Evolutionary conservation across 345 rosid species (phyloP), one percentile per base, ranked within the genome.

Genomic region (Physaria fendleri): DNA sequence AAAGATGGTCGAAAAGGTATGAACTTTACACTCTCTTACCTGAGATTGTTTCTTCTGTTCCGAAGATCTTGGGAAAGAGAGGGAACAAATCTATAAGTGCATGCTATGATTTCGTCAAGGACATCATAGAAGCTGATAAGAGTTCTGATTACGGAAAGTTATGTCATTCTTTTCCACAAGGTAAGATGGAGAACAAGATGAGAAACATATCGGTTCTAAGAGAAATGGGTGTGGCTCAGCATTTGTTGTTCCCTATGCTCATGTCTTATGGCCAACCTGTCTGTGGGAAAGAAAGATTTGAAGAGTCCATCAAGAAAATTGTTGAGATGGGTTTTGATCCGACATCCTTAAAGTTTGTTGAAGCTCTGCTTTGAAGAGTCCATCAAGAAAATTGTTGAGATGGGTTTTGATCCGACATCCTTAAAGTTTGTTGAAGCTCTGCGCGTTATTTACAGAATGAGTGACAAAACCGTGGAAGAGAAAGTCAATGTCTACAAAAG

Each of bases 401-500:
- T 60, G 65, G 65, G 65, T 14, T 79, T 76, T 32, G 46, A 68
- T 35, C 75, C 81, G 2, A 3, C 27, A 0, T 51, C 50, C 4
- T 2, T n/a, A 2, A 29, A 5, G 35, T 76, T 77, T 33, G 46
- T 52, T n/a, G 12, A 20, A 1, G 83, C 81, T 10, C n/a, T 79
- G 5, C 18, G 5, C 0, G 15, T 41, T 5, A 0, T 71, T 13
- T 18, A 5, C 21, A 4, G 10, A 3, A 18, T 33, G 6, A 55
- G 25, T 0, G 8, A 61, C 3, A 13, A 48, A 16, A 61, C 56
- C 2, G 57, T 59, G 29, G 60, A 62, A 39, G 66, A 39, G 0
- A 62, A 38, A 6, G 8, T 62, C 15, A 3, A 8, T 4, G 29
- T 49, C 4, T 62, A 28, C 1, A 38, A 8, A 38, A 67, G 38